Evolutionary conservation across 495 filamentous ascomycete genomes (phyloP), one percentile per base, ranked within the genome.

Genomic region (Penicillium paradoxum): DNA sequence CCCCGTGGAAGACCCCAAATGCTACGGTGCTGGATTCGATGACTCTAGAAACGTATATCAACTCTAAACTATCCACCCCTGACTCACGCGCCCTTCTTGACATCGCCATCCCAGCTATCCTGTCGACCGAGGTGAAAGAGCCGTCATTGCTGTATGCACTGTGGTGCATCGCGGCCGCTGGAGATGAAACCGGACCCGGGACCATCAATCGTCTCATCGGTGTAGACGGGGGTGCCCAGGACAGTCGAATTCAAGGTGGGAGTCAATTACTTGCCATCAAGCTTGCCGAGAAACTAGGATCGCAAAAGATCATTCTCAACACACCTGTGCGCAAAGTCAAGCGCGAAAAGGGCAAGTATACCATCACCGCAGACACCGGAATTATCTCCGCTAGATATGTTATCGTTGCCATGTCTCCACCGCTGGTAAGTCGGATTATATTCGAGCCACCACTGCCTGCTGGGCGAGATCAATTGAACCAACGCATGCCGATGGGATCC

Each of bases 401-500:
- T 8, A 43, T 64, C 17, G 30, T 61, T 13, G 58, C 60, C 14
- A 52, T 64, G 37, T 55, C 60, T 3, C 58, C 58, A 10, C 49
- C 60, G 9, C 17, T 64, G 5, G 43, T 40, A 3, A 39, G 11
- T 14, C 39, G 51, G 2, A 61, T 64, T 15, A 22, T 0, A 10
- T 64, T 54, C 39, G 32, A 53, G 7, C 60, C 60, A 2, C 46
- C 25, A 2, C 57, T 68, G 4, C 62, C 65, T 4, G 51, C 52
- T 0, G 43, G 43, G 3, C 47, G 57, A 15, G 51, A 54, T 24
- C 59, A 63, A 24, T 53, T 68, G 11, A 56, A 55, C 10, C 56
- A 63, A 21, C 54, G 57, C 9, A 59, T 59, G 52, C 50, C 53
- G 0, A 62, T 66, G 51, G 65, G 63, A 3, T 45, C 63, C 0